Evolutionary conservation across 345 rosid species (phyloP), one percentile per base, ranked within the genome.

Genomic region (Arabis hirsuta): DNA sequence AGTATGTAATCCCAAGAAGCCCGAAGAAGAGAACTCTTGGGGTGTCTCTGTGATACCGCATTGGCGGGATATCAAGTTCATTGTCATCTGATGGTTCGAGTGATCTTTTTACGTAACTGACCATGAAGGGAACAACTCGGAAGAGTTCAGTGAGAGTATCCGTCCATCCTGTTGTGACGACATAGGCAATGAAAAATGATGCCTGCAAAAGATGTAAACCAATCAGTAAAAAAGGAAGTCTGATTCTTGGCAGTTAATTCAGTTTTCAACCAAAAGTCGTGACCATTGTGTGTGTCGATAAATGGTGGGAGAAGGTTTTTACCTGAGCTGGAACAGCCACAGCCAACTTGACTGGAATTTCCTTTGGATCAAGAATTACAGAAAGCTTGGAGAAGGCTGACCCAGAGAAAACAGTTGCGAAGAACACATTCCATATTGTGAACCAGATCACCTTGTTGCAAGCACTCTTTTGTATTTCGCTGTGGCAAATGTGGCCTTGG

Each of bases 121-220:
- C 80, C 57, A 87, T 69, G 69, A 94, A 72, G 27, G 97, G 96
- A 81, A 88, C 68, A 51, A 91, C 77, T 9, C 91, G 97, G 64
- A 89, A 88, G 80, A 94, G 97, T 77, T 94, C 98, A 1, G 95
- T 84, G 36, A 90, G 80, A 67, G 88, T 75, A 81, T 91, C 84
- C 0, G 98, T 91, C 98, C 98, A 94, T 77, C 98, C 97, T 10
- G 97, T 87, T 41, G 98, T 94, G 38, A 94, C 98, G 5, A 89
- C 98, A 71, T 94, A 94, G 31, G 98, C 93, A 46, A 94, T 80
- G 78, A 94, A 91, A 73, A 94, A 94, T 0, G 98, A 91, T 12
- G 96, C 92, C 98, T 91, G 65, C 86, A 83, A 45, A 19, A 56
- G 32, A 78, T 72, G 67, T 55, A 50, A 55, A 48, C 8, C 48